Evolutionary conservation across 2,329 filamentous ascomycete genomes (phyloP), one percentile per base, ranked within the genome.

Genomic region (Claviceps arundinis): DNA sequence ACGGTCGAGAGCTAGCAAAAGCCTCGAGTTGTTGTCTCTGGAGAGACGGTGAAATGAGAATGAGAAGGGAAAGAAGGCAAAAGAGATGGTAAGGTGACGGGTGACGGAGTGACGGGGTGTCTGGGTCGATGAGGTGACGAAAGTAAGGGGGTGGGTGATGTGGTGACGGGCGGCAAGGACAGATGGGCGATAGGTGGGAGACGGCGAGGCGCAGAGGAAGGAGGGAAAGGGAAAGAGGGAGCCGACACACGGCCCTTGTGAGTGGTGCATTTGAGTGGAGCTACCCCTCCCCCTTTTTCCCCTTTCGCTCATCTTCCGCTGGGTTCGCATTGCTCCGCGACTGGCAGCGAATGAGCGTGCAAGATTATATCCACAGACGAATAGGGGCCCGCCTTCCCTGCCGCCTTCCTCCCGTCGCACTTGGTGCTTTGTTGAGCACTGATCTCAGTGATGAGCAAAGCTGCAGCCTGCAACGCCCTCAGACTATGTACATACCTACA

Each of bases 1-100:
- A 55, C 54, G 58, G 62, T 64, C 72, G 72, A 77, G 68, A 66
- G 68, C 74, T 76, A 77, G 64, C 65, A 56, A 76, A 71, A 71
- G 69, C 65, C 68, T 71, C 69, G 68, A 68, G 54, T 54, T 54
- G 59, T 34, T 55, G 58, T 54, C 58, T 60, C 60, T 55, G 50
- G 19, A 48, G 50, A 56, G 57, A 53, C 54, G 57, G 56, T 53
- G 58, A 59, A 59, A 17, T 56, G 61, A 59, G 57, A 57, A 62
- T 57, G 58, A 48, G 54, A 56, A 58, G 55, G 58, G 50, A 54
- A 57, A 58, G 56, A 48, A 59, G 56, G 53, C 53, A 60, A 56
- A 57, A 54, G 55, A 58, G 56, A 57, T 64, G 44, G 26, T 54
- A 34, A 37, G 45, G 30, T 38, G 45, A 30, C 9, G 26, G 44